phyloP scores from a whole-genome alignment of 2,329 filamentous ascomycete species.

The Aaosphaeria pasadenensis region DNA sequence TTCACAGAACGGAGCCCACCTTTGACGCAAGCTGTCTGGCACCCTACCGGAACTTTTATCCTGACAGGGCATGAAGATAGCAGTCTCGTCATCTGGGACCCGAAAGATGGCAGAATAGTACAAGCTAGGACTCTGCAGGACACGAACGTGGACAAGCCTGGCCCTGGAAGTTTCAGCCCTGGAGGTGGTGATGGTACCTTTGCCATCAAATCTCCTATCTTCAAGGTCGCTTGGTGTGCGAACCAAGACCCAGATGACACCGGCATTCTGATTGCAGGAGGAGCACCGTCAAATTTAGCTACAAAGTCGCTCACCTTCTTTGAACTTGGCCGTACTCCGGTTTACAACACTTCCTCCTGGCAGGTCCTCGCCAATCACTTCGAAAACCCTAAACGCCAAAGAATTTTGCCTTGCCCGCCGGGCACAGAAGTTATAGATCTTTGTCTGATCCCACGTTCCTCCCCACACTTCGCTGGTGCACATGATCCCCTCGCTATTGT shows the following conservation, averaged over 20 bases:
- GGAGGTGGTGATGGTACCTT: constrained; percentile 50
- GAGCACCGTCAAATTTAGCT: constrained; percentile 63
- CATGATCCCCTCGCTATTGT: constrained; percentile 89
- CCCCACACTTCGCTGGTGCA: constrained; percentile 81
- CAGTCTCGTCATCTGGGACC: constrained; percentile 91
- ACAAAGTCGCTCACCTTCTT: constrained; percentile 82
- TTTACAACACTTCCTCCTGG: constrained; percentile 90
- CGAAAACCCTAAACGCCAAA: constrained; percentile 68
- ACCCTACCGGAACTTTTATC: constrained; percentile 89
- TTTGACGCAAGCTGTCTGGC: constrained; percentile 84
- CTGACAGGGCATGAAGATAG: constrained; percentile 86
- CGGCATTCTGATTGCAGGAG: constrained; percentile 81
- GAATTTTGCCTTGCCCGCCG: constrained; percentile 70
- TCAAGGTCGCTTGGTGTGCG: constrained; percentile 85
- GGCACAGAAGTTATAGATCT: constrained; percentile 77
- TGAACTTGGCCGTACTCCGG: constrained; percentile 83
- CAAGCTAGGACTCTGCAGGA: constrained; percentile 79
- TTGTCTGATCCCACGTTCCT: constrained; percentile 75
- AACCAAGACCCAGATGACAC: constrained; percentile 94
- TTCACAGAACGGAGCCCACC: constrained; percentile 66
- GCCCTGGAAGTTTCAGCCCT: constrained; percentile 41
- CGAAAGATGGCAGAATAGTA: constrained; percentile 80
- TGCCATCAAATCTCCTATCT: constrained; percentile 69
- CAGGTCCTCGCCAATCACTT: constrained; percentile 77
- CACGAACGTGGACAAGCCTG: constrained; percentile 68